phyloP scores from a whole-genome alignment of 192 early-diverging fungal genomes.

The Coemansia sp. region DNA sequence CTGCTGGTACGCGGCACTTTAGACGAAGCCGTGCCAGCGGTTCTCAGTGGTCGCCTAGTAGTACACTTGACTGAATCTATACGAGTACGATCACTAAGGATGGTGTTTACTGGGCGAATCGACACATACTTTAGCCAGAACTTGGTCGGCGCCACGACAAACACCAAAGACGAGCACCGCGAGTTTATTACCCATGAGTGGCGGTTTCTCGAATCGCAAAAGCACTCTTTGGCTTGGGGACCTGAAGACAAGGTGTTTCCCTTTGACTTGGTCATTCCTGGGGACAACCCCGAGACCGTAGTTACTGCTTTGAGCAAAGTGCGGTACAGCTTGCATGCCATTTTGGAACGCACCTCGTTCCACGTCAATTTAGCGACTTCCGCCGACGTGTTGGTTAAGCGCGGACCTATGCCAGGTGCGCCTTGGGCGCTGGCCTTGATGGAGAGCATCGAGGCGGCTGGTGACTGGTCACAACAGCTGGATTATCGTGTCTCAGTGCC shows the following conservation, averaged over 20 bases:
- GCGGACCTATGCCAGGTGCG: conserved; percentile 53
- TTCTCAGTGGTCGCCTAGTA: conserved; percentile 59
- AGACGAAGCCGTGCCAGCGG: conserved; percentile 39
- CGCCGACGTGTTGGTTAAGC: conserved; percentile 45
- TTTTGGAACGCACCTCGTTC: conserved; percentile 59
- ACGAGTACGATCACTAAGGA: conserved; percentile 54
- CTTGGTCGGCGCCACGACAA: conserved; percentile 13
- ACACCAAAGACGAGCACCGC: conserved; percentile 49
- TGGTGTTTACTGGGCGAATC: conserved; percentile 57
- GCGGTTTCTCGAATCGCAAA: conserved; percentile 53
- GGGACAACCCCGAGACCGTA: conserved; percentile 62
- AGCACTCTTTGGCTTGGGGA: conserved; percentile 31
- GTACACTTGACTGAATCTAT: conserved; percentile 53
- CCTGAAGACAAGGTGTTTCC: conserved; percentile 44
- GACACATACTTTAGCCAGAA: conserved; percentile 53
- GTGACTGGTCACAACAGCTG: conserved; percentile 56
- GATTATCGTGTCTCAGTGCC: conserved; percentile 61
- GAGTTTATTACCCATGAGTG: conserved; percentile 57
- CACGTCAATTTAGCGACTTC: conserved; percentile 47
- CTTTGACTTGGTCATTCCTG: conserved; percentile 61
- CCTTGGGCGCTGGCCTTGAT: conserved; percentile 56
- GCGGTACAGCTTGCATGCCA: conserved; percentile 55
- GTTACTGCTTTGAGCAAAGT: conserved; percentile 55
- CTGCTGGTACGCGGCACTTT: conserved; percentile 43
- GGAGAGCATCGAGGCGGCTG: conserved; percentile 53